Conservation (phyloP, 345 rosid species). For the Moricandia moricandioides region DNA sequence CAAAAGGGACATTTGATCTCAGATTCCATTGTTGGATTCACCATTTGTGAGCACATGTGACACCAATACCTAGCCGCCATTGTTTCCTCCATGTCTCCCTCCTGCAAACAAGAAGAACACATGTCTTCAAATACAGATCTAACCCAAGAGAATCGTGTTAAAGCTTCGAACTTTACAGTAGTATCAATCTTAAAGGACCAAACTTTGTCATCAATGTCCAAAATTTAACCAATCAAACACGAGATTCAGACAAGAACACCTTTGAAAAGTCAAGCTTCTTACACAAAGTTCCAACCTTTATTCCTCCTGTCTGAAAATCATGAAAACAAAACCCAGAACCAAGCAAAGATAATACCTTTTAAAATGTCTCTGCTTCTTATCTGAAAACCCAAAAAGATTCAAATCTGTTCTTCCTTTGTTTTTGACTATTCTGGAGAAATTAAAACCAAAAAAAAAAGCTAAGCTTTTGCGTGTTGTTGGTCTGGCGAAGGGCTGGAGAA, state of each 20-base stretch:
- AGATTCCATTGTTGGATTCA: slow-evolving; percentile 60
- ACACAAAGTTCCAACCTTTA: not conserved
- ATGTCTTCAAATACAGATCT: slow-evolving; percentile 16
- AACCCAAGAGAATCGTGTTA: not conserved
- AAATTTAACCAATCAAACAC: slow-evolving; percentile 4
- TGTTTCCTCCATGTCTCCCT: slow-evolving; percentile 54
- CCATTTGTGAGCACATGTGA: slow-evolving; percentile 65
- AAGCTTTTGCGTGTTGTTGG: not conserved
- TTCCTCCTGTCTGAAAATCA: not conserved
- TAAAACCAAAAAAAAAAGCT: not conserved
- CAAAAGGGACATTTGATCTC: slow-evolving; percentile 91
- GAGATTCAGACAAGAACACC: slow-evolving; percentile 26
- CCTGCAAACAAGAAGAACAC: slow-evolving; percentile 6
- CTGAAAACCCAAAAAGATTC: not conserved
- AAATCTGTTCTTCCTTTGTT: not conserved
- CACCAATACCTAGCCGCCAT: slow-evolving; percentile 58
- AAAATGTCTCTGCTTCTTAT: slow-evolving; percentile 2
- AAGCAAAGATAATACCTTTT: slow-evolving; percentile 25
- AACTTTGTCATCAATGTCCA: not conserved
- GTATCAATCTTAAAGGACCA: not conserved
- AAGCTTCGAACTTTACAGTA: slow-evolving; percentile 11
- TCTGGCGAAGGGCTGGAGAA: slow-evolving; percentile 12
- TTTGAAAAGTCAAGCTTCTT: not conserved
- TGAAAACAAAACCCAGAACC: not conserved
- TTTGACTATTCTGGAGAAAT: not conserved